Base-by-base conservation (phyloP, 768 basidiomycete genomes). In the Trametes elegans region DNA sequence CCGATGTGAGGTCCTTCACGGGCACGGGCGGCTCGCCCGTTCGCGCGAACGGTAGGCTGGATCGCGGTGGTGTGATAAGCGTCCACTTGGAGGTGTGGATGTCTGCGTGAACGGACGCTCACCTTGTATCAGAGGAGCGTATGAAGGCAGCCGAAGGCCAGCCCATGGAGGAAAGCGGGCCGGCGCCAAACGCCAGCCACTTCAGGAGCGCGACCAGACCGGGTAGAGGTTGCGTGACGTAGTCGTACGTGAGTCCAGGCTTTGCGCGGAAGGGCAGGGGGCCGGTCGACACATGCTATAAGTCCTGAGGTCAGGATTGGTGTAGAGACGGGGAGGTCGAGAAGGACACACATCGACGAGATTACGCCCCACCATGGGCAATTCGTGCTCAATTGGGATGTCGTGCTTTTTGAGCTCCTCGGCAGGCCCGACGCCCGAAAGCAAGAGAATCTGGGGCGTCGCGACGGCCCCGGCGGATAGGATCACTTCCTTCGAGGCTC, bases 331-430 rank as follows among this genome's bases (percentile, higher is more conserved):
- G 24, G 38, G 11, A 36, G 14, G 16, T 1, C 14, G 18, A 57
- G 18, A 34, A 31, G 34, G 2, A 48, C 63, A 14, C 24, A 67
- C 78, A 53, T 85, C 83, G 54, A 78, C 74, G 39, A 83, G 66
- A 66, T 83, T 79, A 53, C 79, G 77, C 1, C 84, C 84, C 27
- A 85, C 83, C 46, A 80, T 82, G 5, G 81, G 79, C 5, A 84
- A 72, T 28, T 77, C 76, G 28, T 74, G 60, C 27, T 72, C 68
- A 13, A 80, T 72, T 13, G 68, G 48, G 29, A 86, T 73, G 13
- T 72, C 73, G 14, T 72, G 77, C 9, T 68, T 67, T 14, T 71
- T 59, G 38, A 86, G 69, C 2, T 82, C 75, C 44, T 81, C 77
- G 48, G 63, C 64, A 1, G 82, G 80, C 0, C 84, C 84, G 44